Evolutionary conservation across 164 flowering plant species (phyloP), one percentile per base, ranked within the genome.

Genomic region (Berberis thunbergii): DNA sequence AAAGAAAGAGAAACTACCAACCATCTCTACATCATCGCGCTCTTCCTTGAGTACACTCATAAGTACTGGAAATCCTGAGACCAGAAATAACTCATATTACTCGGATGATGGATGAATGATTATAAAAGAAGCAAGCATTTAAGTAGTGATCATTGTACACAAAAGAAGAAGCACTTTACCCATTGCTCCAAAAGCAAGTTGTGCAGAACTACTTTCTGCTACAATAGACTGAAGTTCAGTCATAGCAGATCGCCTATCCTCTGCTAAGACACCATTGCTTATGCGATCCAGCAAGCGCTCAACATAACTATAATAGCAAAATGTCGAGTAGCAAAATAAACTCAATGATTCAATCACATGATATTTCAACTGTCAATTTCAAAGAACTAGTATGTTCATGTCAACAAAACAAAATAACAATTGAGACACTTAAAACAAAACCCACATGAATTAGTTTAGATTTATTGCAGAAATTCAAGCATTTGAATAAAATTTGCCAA

Each of bases 1-100:
- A 12, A 8, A 43, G 62, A 41, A 56, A 10, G 26, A 26, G 12
- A 39, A 48, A 39, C n/a, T 57, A 43, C 60, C 12, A 58, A 95
- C 99, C 99, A 95, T 91, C 77, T 95, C 99, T 63, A 88, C 81
- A 78, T 91, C 97, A 70, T 87, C 99, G 4, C 92, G 86, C 67
- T 89, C 96, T 74, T 89, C 97, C 82, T 81, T 91, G 45, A 95
- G 70, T 65, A 95, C 89, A 60, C 87, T 68, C 78, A 87, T 57
- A 60, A 95, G 77, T 49, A 95, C 90, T 45, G 99, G 99, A 73
- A 95, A 89, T 11, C 99, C 99, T 95, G 84, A 61, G 74, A 57
- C 4, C 59, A 52, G 61, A 71, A 8, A 68, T 56, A 13, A 56
- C 38, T 13, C 26, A 38, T 56, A 56, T 6, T 38, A 56, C 50